Evolutionary conservation across 352 stramenopile genomes (phyloP), one percentile per base, ranked within the genome.

Genomic region (Phytophthora palmivora): DNA sequence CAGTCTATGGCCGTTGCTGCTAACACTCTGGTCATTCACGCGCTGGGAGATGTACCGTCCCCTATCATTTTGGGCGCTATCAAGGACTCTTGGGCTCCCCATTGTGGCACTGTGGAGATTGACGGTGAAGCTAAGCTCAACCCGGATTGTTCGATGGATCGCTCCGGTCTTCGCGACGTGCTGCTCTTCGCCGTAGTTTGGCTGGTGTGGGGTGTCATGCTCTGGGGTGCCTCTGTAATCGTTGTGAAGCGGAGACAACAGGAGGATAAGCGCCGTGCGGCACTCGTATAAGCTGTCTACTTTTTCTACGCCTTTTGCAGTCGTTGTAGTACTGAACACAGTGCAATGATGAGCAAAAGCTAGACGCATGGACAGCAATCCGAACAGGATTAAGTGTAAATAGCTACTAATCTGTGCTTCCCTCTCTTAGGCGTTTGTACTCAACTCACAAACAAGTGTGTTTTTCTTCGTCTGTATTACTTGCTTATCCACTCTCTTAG

Each of bases 41-140:
- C 87, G 9, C 72, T 98, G 10, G 96, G 96, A 6, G 96, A 99
- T 72, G 96, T 99, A 11, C 95, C 96, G 19, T 92, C 90, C 14
- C 96, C 96, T 3, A 91, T 98, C 39, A 79, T 98, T 39, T 71
- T 98, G 24, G 96, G 96, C 11, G 79, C 69, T 57, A 79, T 98
- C 50, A 98, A 98, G 74, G 96, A 98, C 63, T 58, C 74, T 22
- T 90, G 96, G 70, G 94, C 95, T n/a, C 95, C 96, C 8, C 70
- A 78, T 36, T 98, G 94, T 51, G 83, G 80, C 44, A 91, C 80
- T 4, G 63, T 94, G 36, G 82, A 87, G 48, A 80, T 83, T 14
- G 71, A 87, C 67, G 82, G 76, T 42, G 55, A 81, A 44, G 65
- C 82, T 4, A 61, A 76, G 53, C 66, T 94, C 1, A 92, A 94